Base-by-base conservation (phyloP, 2,329 filamentous ascomycete species). In the Pseudonectria buxi region DNA sequence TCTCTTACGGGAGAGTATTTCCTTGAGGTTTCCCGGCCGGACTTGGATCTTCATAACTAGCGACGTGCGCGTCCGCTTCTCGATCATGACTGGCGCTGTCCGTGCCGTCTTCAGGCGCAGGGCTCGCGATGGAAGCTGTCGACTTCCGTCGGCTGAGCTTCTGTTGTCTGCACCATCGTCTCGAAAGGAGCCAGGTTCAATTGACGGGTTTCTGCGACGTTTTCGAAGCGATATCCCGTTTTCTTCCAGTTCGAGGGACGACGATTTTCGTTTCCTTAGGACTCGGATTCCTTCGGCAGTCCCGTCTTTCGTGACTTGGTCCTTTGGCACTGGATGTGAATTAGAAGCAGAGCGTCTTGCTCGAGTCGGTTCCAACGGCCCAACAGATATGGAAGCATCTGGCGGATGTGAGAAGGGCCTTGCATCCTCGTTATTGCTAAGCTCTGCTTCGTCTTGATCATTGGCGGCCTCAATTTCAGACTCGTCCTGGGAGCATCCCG, bases 261-360 rank as follows among this genome's bases (percentile, higher is more conserved):
- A 87, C 13, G 86, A 81, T 59, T 90, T 94, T 35, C 89, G 78
- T 63, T 94, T 94, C 41, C 89, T 76, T 40, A 94, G 65, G 24
- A 84, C 76, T 35, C 87, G 81, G 7, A 86, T 81, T 30, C 82
- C 84, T 58, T 90, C 48, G 3, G 30, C 31, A 3, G 38, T 37
- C 12, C 47, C 45, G 3, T 43, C 44, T 10, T 39, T 32, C 9
- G 30, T 32, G 15, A 22, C 37, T 6, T 22, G 29, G 7, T 46
- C 39, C 13, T 44, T 39, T 14, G 36, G 26, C 6, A 34, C 35
- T 7, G 50, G 43, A 26, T 41, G 42, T 7, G 38, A 42, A 10
- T 33, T 30, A 12, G 48, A 44, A 7, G 30, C 40, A 3, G 44
- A 37, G n/a, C 22, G 14, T 14, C 38, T 36, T 24, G 40, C 34